A percentile compares a stretch with the other conserved stretches of the same genome.
phyloP scores from a whole-genome alignment of 2,329 filamentous ascomycete species.

The Fusarium praegraminearum region DNA sequence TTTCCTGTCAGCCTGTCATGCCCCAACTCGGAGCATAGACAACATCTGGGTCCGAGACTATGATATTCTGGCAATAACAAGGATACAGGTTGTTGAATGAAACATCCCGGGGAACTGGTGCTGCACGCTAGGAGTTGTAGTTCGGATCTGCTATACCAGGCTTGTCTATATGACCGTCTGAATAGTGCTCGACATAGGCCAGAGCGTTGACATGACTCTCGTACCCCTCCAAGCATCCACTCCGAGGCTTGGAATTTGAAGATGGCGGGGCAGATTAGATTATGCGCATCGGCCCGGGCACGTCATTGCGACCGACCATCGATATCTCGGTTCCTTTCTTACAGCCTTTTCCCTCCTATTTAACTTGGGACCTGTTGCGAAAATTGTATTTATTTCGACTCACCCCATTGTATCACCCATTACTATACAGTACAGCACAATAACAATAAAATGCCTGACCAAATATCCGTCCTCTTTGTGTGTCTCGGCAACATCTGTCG shows the following conservation, averaged over 20 bases:
- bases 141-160: conserved; percentile 17
- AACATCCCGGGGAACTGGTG: conserved; percentile 1
- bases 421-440: conserved; percentile 14
- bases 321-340: conserved; percentile 35
- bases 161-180: conserved; percentile 25
- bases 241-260: conserved; percentile 39
- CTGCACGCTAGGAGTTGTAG: not conserved
- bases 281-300: conserved; percentile 44
- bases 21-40: not conserved
- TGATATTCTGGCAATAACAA: not conserved
- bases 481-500: conserved; percentile 96
- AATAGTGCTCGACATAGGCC: not conserved
- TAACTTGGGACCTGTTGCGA: conserved; percentile 1
- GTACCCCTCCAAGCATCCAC: conserved; percentile 34
- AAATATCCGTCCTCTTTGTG: conserved; percentile 86
- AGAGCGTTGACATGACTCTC: not conserved
- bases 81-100: not conserved
- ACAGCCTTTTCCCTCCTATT: conserved; percentile 10
- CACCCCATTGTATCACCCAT: not conserved
- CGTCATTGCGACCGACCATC: conserved; percentile 43
- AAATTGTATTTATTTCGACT: conserved; percentile 1
- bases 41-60: conserved; percentile 14
- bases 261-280: conserved; percentile 46
- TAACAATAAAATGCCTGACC: conserved; percentile 52
- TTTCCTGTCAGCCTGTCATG: not conserved